Conservation (phyloP, 139 green algal genomes). For the Nannochloris sp. region DNA sequence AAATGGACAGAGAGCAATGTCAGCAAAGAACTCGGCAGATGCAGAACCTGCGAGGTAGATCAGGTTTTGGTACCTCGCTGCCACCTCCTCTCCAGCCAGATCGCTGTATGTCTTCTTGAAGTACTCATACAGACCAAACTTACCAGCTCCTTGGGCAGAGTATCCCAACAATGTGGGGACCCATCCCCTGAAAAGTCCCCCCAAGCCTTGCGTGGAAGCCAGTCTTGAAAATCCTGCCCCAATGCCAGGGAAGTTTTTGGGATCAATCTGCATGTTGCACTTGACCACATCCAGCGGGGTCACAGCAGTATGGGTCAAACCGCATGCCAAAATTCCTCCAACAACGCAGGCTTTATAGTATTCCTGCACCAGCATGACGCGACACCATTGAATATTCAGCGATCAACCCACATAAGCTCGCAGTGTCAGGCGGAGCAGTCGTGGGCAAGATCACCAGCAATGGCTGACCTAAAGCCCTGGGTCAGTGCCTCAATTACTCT, state of each 20-base stretch:
- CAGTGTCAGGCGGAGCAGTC: background rate
- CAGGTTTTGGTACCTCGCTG: slow-evolving; percentile 76
- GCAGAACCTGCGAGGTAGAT: slow-evolving; percentile 82
- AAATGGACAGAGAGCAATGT: slow-evolving; percentile 87
- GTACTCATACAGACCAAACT: slow-evolving; percentile 84
- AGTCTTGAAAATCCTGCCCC: slow-evolving; percentile 55
- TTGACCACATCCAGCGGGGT: slow-evolving; percentile 90
- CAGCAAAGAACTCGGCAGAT: slow-evolving; percentile 89
- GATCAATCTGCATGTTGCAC: slow-evolving; percentile 82
- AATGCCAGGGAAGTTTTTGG: slow-evolving; percentile 57
- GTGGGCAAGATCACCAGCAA: background rate
- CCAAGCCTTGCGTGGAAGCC: slow-evolving; percentile 47
- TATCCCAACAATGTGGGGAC: slow-evolving; percentile 78
- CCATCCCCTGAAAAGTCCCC: slow-evolving; percentile 70
- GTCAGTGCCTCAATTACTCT: no score
- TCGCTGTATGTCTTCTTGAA: slow-evolving; percentile 72
- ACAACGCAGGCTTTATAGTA: slow-evolving; percentile 72
- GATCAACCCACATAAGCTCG: no score
- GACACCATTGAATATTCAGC: background rate
- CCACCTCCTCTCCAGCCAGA: slow-evolving; percentile 67
- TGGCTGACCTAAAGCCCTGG: no score
- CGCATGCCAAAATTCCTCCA: slow-evolving; percentile 55
- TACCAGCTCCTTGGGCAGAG: slow-evolving; percentile 75
- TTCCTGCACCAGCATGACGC: slow-evolving; percentile 29
- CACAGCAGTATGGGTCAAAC: slow-evolving; percentile 54